These are phyloP conservation scores for Apocynum venetum DNA, from an alignment of 257 asterid genomes.

Conservation along the genomic window DNA sequence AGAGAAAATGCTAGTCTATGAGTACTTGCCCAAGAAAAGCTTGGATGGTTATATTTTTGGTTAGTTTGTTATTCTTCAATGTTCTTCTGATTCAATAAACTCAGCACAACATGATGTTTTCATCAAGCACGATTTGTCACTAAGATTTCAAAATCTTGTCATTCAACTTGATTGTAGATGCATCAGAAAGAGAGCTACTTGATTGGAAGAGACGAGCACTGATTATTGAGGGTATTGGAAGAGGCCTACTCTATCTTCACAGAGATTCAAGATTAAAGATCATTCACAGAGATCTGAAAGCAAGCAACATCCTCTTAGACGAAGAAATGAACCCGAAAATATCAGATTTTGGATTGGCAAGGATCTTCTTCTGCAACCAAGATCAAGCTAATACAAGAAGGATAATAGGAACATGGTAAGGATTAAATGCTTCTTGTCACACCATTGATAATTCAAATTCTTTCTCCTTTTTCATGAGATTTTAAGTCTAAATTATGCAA, in stretches of 20 bases:
- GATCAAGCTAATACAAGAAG: slow-evolving; percentile 48
- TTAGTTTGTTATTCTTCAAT: slow-evolving; percentile 6
- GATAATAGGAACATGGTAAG: slow-evolving; percentile 58
- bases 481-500: too few species aligned
- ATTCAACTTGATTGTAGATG: too few species aligned
- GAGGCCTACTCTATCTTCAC: slow-evolving; percentile 62
- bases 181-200: slow-evolving; percentile 10
- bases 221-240: slow-evolving; percentile 35
- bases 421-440: too few species aligned
- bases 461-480: too few species aligned
- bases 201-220: slow-evolving; percentile 31
- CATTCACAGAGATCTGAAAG: slow-evolving; percentile 51
- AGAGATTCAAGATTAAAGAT: slow-evolving; percentile 53
- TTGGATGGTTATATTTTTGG: neutral
- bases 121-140: too few species aligned
- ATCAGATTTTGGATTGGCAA: slow-evolving; percentile 61
- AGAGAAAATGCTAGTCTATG: slow-evolving; percentile 47
- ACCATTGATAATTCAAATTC: too few species aligned
- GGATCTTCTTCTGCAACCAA: slow-evolving; percentile 39
- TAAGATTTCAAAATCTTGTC: too few species aligned
- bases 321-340: slow-evolving; percentile 43
- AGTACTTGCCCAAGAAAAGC: slow-evolving; percentile 49
- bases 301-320: slow-evolving; percentile 49
- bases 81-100: too few species aligned
- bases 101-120: too few species aligned